Conservation (phyloP, 129 eudicot species). For the Flaveria trinervia region DNA sequence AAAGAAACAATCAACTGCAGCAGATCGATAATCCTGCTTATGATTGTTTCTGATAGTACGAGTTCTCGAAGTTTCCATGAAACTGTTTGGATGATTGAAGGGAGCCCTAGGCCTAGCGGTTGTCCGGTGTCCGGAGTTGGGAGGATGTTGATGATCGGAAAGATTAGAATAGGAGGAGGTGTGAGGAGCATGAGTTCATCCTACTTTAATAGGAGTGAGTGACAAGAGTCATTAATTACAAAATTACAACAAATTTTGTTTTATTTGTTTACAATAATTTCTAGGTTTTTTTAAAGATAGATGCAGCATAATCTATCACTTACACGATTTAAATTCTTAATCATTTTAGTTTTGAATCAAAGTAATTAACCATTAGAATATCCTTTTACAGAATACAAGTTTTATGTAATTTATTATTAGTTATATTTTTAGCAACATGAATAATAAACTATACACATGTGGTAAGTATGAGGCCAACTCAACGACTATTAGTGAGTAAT, state of each 20-base stretch:
- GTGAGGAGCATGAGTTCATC: neutral
- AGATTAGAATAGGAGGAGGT: neutral
- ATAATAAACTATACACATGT: too few relatives aligned
- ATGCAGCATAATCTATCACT: too few relatives aligned
- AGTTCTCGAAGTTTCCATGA: neutral
- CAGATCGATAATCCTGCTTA: slow-evolving; percentile 12
- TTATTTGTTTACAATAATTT: too few relatives aligned
- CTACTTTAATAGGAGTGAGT: neutral
- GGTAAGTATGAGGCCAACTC: too few relatives aligned
- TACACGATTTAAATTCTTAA: too few relatives aligned
- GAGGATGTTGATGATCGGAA: neutral
- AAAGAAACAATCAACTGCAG: slow-evolving; percentile 34
- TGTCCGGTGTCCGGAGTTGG: neutral
- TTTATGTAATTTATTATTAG: too few relatives aligned
- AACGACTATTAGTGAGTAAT: too few relatives aligned
- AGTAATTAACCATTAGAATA: too few relatives aligned
- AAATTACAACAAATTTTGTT: neutral
- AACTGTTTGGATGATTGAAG: neutral
- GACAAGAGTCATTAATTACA: neutral
- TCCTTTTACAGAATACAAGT: too few relatives aligned
- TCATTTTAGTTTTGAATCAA: too few relatives aligned
- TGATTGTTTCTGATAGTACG: neutral
- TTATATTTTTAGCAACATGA: too few relatives aligned
- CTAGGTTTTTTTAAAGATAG: too few relatives aligned
- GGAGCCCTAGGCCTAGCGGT: neutral